phyloP scores from a whole-genome alignment of 2,329 filamentous ascomycete genomes.

The Orbilia brochopaga region DNA sequence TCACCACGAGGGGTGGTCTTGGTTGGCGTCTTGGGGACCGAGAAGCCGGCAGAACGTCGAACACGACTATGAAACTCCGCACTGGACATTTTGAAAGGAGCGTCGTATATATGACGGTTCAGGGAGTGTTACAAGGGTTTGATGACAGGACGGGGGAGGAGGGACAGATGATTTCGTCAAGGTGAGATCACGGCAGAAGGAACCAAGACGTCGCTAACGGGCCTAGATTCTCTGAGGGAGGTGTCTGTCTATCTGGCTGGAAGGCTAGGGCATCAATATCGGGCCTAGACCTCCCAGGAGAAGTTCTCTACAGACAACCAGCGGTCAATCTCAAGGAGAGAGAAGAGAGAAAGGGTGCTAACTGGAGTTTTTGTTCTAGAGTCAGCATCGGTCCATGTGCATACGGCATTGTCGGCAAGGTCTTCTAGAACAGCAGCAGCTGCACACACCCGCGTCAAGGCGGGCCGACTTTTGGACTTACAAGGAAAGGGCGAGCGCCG shows the following conservation, averaged over 20 bases:
- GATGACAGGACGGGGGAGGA: conserved; percentile 8
- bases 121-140: neutral
- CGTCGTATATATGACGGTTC: conserved; percentile 3
- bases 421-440: neutral
- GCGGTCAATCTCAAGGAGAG: conserved; percentile 31
- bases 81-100: conserved; percentile 29
- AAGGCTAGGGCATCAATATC: conserved; percentile 18
- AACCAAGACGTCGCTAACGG: conserved; percentile 20
- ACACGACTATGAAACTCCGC: conserved; percentile 50
- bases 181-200: conserved; percentile 32
- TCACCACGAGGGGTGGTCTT: conserved; percentile 48
- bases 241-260: conserved; percentile 29
- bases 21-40: conserved; percentile 46
- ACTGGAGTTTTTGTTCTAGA: neutral
- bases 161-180: conserved; percentile 1
- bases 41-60: conserved; percentile 42
- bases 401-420: neutral
- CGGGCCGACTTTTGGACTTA: conserved; percentile 1
- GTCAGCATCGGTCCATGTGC: conserved; percentile 7
- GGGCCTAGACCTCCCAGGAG: conserved; percentile 8
- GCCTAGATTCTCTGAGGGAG: conserved; percentile 5
- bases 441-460: neutral
- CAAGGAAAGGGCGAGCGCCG: conserved; percentile 22
- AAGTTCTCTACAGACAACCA: conserved; percentile 23
- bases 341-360: conserved; percentile 7